phyloP scores from a whole-genome alignment of 805 yeast species.

The Ascoidea rubescens region DNA sequence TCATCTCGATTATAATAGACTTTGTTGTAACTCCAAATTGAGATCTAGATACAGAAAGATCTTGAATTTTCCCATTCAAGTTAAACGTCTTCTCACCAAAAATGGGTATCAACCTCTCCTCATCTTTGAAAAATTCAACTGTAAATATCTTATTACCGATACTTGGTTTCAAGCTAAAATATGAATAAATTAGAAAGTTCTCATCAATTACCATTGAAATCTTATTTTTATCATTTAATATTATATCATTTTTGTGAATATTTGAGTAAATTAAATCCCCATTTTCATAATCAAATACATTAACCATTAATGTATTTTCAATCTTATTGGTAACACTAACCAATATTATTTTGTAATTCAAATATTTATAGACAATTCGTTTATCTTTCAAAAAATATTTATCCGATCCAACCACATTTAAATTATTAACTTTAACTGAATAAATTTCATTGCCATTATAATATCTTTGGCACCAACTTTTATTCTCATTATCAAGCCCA shows the following conservation, averaged over 20 bases:
- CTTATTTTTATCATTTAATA: conserved; percentile 23
- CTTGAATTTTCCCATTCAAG: conserved; percentile 23
- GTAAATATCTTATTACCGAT: conserved; percentile 49
- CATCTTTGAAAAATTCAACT: conserved; percentile 47
- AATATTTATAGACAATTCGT: conserved; percentile 69
- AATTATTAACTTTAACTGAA: conserved; percentile 25
- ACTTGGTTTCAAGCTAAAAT: conserved; percentile 33
- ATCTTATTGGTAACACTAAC: conserved; percentile 27
- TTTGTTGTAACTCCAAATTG: conserved; percentile 56
- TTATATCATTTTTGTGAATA: conserved; percentile 26
- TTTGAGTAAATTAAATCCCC: conserved; percentile 45
- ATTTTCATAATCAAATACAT: conserved; percentile 51
- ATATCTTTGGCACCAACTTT: conserved; percentile 14
- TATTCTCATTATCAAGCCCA: conserved; percentile 8
- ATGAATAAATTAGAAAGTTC: conserved; percentile 68
- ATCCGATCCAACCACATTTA: conserved; percentile 35
- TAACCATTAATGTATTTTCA: conserved; percentile 24
- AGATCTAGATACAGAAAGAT: conserved; percentile 41
- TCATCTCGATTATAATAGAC: conserved; percentile 44
- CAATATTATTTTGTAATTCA: conserved; percentile 54
- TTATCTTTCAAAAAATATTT: conserved; percentile 62
- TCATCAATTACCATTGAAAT: conserved; percentile 58
- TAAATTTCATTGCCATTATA: conserved; percentile 21
- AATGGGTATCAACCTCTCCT: conserved; percentile 22
- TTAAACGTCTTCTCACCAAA: conserved; percentile 8